Evolutionary conservation across 306 rosid species (phyloP), one percentile per base, ranked within the genome.

Genomic region (Vigna hirtella): DNA sequence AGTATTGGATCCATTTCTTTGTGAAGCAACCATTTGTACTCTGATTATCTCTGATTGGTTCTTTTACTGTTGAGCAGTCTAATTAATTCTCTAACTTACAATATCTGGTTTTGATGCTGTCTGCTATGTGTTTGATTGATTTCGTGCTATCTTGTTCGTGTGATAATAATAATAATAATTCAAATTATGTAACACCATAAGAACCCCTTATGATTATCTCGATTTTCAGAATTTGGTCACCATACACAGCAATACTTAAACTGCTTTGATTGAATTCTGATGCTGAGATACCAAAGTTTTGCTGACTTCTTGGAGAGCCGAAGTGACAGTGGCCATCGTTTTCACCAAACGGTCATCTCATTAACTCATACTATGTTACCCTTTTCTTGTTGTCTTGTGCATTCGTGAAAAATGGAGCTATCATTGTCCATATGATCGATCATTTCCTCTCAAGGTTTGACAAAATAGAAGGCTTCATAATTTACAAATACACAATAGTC

Each of bases 361-460:
- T 38, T 64, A 48, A 15, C 68, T 38, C 66, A 72, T 40, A 5
- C 11, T 59, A 17, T 59, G 17, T 30, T 17, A 14, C 2, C 66
- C 20, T 18, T 45, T 24, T 68, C 20, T 18, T 66, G 9, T 42
- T 53, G 58, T 42, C 48, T 20, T 12, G 18, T 53, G 81, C 49
- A 15, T 42, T 66, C 38, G 47, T 36, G 26, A 63, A 22, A 16
- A 17, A 71, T 36, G 13, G 64, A 71, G 22, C 24, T 53, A 38
- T 52, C 55, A 77, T 40, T 24, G 43, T 57, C 43, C 67, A 24
- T 24, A 42, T 66, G 20, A 53, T 5, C 81, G 15, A 52, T 22
- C 66, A 64, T 64, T 64, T 65, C 7, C 56, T 42, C 66, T 56
- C 32, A 13, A 38, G 13, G 18, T 77, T 75, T 77, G 73, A 63